Evolutionary conservation across 352 stramenopile genomes (phyloP).

Genomic region (Globisporangium lucens): DNA sequence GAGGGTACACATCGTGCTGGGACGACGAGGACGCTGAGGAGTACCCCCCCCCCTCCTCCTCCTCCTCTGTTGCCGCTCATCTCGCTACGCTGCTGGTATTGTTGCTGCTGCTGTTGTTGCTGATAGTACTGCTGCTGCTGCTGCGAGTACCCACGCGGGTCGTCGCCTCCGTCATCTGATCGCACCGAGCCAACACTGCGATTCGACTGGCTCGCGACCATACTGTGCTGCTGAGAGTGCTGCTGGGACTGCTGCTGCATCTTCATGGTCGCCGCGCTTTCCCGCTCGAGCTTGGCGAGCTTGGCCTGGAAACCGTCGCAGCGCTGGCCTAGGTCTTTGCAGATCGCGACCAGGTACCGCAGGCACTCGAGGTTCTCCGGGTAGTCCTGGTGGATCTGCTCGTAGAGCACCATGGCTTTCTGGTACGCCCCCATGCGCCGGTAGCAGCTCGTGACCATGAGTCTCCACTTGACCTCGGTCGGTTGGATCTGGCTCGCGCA

Average conservation of each 20-base stretch:
- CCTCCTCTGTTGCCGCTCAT: slow-evolving; percentile 6
- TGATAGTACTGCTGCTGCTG: slow-evolving; percentile 26
- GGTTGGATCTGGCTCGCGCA: slow-evolving; percentile 93
- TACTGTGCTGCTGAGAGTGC: slow-evolving; percentile 20
- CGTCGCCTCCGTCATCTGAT: slow-evolving; percentile 30
- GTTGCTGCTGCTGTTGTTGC: slow-evolving; percentile 18
- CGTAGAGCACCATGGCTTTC: slow-evolving; percentile 92
- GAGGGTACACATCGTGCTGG: slow-evolving; percentile 15
- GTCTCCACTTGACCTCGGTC: slow-evolving; percentile 94
- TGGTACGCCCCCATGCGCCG: slow-evolving; percentile 92
- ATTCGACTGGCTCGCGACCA: slow-evolving; percentile 14
- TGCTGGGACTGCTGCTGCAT: slow-evolving; percentile 25
- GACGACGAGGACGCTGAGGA: background rate
- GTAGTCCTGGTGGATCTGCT: slow-evolving; percentile 93
- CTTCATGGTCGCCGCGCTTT: slow-evolving; percentile 36
- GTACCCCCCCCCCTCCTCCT: background rate
- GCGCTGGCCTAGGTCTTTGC: slow-evolving; percentile 91
- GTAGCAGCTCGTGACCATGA: slow-evolving; percentile 97
- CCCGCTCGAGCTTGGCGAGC: slow-evolving; percentile 87
- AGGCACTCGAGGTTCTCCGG: slow-evolving; percentile 93
- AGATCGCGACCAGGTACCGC: slow-evolving; percentile 91
- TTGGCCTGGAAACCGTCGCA: slow-evolving; percentile 93
- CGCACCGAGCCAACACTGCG: slow-evolving; percentile 21
- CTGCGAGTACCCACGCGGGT: slow-evolving; percentile 17
- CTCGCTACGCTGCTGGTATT: slow-evolving; percentile 28